A percentile compares a stretch with the other conserved stretches of the same genome.
phyloP scores from a whole-genome alignment of 2,329 filamentous ascomycete genomes.

The Alternaria sp. region DNA sequence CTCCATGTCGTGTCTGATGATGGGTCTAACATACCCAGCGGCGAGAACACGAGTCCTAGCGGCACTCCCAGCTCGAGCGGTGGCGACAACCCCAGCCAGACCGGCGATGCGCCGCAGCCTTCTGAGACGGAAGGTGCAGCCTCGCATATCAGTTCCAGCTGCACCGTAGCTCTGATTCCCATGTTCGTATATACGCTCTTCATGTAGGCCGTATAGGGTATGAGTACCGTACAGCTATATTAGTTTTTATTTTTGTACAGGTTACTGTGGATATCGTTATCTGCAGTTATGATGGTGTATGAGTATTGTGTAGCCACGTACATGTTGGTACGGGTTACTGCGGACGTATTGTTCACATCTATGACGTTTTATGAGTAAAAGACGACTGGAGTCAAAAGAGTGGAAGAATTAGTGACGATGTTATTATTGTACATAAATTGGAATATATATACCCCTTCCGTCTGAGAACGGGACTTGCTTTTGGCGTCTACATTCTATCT shows the following conservation, averaged over 20 bases:
- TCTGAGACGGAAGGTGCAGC: conserved; percentile 29
- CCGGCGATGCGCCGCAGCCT: conserved; percentile 26
- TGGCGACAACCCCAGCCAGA: conserved; percentile 14
- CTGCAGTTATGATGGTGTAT: background rate
- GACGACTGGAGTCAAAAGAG: background rate
- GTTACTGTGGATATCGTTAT: too few relatives aligned
- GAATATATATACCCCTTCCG: conserved; percentile 28
- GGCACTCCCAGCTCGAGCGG: background rate
- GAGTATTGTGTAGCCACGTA: background rate
- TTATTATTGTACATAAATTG: conserved; percentile 28
- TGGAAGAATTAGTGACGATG: conserved; percentile 5
- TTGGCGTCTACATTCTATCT: background rate
- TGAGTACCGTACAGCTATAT: background rate
- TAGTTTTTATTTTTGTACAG: too few relatives aligned
- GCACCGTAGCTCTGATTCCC: conserved; percentile 5
- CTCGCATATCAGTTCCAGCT: conserved; percentile 4
- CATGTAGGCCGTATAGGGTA: background rate
- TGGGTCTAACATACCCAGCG: conserved; percentile 64
- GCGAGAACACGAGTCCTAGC: conserved; percentile 45
- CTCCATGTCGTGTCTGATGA: conserved; percentile 64
- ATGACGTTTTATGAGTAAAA: background rate
- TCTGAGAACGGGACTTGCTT: background rate
- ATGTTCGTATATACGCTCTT: conserved; percentile 12
- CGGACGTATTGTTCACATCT: background rate
- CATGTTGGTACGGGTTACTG: background rate